phyloP scores from a whole-genome alignment of 352 stramenopile species.

The Phytophthora quininea region DNA sequence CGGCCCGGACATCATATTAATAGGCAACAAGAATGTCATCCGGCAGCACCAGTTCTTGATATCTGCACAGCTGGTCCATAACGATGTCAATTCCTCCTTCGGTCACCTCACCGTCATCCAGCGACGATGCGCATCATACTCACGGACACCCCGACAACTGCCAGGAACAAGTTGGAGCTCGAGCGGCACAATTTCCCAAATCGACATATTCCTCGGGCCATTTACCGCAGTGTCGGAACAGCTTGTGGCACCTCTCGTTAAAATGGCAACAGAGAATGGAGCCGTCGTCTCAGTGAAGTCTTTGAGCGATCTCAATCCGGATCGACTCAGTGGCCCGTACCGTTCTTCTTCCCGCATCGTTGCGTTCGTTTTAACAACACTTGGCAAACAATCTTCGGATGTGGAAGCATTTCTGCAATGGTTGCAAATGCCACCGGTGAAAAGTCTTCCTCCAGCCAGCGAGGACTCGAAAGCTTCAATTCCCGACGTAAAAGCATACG shows the following conservation, averaged over 20 bases:
- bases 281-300: constrained; percentile 74
- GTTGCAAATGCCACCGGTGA: constrained; percentile 37
- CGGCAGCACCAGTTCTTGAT: too few species aligned
- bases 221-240: constrained; percentile 94
- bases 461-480: not conserved
- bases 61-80: too few species aligned
- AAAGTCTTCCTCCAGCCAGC: not conserved
- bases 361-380: constrained; percentile 95
- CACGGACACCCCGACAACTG: not conserved
- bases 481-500: not conserved
- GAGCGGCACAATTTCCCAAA: constrained; percentile 26
- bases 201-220: constrained; percentile 94
- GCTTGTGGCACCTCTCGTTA: constrained; percentile 86
- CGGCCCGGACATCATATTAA: too few species aligned
- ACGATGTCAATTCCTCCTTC: too few species aligned
- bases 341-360: constrained; percentile 34
- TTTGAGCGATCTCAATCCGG: constrained; percentile 84
- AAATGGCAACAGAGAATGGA: constrained; percentile 65
- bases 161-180: not conserved
- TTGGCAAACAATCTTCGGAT: constrained; percentile 95
- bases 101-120: too few species aligned
- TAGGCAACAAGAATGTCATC: too few species aligned
- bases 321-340: constrained; percentile 34
- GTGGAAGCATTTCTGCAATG: constrained; percentile 87
- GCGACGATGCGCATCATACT: not conserved